These are phyloP conservation scores for Recurvomyces mirabilis DNA, from an alignment of 495 filamentous ascomycete genomes.

Conservation along the genomic window DNA sequence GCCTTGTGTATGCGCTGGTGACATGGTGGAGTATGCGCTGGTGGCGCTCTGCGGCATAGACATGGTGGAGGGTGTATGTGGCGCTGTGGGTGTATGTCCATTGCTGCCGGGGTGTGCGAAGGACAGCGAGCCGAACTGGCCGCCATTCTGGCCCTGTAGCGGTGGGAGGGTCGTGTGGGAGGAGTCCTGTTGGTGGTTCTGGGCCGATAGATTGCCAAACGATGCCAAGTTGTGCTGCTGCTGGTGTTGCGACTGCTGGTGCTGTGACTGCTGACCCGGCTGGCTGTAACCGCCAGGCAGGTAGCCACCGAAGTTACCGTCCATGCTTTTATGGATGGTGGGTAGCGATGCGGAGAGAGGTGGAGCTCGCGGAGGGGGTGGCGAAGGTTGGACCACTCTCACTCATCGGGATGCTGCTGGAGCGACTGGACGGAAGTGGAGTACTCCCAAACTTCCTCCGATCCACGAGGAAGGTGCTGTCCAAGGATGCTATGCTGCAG, in stretches of 20 bases:
- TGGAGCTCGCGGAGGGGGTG: background rate
- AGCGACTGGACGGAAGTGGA: constrained; percentile 3
- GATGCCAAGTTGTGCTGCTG: constrained; percentile 11
- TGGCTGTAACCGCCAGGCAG: constrained; percentile 4
- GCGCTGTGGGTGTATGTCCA: constrained; percentile 23
- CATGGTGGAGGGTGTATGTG: constrained; percentile 20
- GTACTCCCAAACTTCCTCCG: background rate
- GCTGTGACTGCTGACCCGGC: constrained; percentile 4
- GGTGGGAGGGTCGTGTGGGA: constrained; percentile 18
- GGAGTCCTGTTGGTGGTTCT: constrained; percentile 8
- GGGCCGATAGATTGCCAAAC: constrained; percentile 13
- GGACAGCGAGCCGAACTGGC: constrained; percentile 15
- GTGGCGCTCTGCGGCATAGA: constrained; percentile 8
- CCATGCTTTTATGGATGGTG: constrained; percentile 10
- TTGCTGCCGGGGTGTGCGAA: constrained; percentile 20
- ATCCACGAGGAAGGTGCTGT: background rate
- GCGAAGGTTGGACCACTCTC: background rate
- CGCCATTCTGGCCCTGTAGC: constrained; percentile 22
- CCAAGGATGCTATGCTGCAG: constrained; percentile 1
- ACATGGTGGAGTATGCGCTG: constrained; percentile 16
- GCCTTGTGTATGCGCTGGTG: constrained; percentile 9
- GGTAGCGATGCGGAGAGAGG: constrained; percentile 10
- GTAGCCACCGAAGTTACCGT: constrained; percentile 15
- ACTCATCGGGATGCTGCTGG: constrained; percentile 9
- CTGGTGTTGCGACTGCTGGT: constrained; percentile 3